These are phyloP conservation scores for Sugiyamaella pinicola DNA, from an alignment of 1,139 yeast species.

Conservation along the genomic window DNA sequence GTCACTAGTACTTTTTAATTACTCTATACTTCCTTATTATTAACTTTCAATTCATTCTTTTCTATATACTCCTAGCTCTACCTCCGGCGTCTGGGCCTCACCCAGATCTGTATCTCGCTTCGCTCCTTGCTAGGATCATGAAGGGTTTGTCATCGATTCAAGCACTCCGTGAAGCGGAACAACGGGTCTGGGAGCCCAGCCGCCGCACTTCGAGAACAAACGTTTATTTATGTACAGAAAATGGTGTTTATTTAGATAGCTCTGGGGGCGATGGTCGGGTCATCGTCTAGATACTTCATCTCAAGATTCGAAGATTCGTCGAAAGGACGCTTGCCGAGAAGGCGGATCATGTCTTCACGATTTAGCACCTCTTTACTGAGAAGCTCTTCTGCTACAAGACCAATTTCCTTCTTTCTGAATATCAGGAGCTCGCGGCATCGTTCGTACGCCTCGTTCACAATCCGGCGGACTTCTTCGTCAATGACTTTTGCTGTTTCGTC, in stretches of 20 bases:
- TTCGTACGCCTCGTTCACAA: conserved; percentile 74
- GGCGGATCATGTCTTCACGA: conserved; percentile 83
- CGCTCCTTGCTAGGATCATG: no score
- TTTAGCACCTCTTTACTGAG: conserved; percentile 83
- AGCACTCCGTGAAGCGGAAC: no score
- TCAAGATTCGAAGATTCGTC: conserved; percentile 87
- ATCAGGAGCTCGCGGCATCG: conserved; percentile 66
- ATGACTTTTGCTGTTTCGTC: conserved; percentile 79
- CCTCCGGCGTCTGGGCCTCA: no score
- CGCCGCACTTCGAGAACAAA: no score
- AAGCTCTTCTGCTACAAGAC: conserved; percentile 81
- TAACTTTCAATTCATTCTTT: no score
- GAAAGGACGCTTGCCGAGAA: conserved; percentile 85
- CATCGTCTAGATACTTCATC: conserved; percentile 62
- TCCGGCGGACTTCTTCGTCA: conserved; percentile 80
- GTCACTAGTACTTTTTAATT: neutral
- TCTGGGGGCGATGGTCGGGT: conserved; percentile 12
- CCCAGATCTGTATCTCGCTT: no score
- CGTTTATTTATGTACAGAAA: conserved; percentile 9
- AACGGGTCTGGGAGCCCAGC: no score
- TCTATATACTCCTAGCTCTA: no score
- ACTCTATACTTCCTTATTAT: no score
- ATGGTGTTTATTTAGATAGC: conserved; percentile 6
- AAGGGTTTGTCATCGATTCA: no score
- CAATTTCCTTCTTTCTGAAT: conserved; percentile 71